Conservation (phyloP, 2,329 filamentous ascomycete species). For the Reticulascus tulasneorum region DNA sequence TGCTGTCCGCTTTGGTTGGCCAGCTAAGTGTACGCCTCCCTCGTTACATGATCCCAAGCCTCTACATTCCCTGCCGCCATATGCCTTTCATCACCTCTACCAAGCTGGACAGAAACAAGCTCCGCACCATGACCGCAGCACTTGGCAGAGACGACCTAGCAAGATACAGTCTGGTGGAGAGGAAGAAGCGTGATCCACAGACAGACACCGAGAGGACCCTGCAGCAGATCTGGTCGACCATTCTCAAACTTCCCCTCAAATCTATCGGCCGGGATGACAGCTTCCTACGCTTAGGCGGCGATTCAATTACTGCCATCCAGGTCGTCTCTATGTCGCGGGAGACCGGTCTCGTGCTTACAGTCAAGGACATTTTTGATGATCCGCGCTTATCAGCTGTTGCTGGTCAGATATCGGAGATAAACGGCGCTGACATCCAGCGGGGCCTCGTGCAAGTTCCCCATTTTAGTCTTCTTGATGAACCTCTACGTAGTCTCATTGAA, state of each 20-base stretch:
- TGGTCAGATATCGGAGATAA: not conserved
- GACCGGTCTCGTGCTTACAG: slow-evolving; percentile 4
- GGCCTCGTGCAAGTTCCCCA: not conserved
- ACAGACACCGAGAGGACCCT: not conserved
- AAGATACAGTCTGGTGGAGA: not conserved
- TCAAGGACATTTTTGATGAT: slow-evolving; percentile 16
- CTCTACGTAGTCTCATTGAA: not conserved
- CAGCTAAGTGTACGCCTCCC: slow-evolving; percentile 9
- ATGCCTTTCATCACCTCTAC: slow-evolving; percentile 14
- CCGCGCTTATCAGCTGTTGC: slow-evolving; percentile 10
- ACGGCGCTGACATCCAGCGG: not conserved
- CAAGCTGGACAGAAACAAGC: slow-evolving; percentile 15
- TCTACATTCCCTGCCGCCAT: slow-evolving; percentile 8
- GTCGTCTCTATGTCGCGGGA: slow-evolving; percentile 5
- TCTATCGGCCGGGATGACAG: slow-evolving; percentile 2
- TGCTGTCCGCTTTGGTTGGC: not conserved
- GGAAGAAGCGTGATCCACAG: slow-evolving; percentile 1
- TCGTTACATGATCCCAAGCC: slow-evolving; percentile 17
- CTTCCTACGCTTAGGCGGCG: slow-evolving; percentile 51
- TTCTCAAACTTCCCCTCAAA: not conserved
- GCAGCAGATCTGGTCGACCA: slow-evolving; percentile 27
- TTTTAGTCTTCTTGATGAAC: not conserved
- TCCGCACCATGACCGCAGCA: not conserved
- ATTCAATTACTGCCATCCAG: slow-evolving; percentile 21
- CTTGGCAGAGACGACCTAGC: not conserved